phyloP scores from a whole-genome alignment of 2,329 filamentous ascomycete genomes.

The Aspergillus viridinutans region DNA sequence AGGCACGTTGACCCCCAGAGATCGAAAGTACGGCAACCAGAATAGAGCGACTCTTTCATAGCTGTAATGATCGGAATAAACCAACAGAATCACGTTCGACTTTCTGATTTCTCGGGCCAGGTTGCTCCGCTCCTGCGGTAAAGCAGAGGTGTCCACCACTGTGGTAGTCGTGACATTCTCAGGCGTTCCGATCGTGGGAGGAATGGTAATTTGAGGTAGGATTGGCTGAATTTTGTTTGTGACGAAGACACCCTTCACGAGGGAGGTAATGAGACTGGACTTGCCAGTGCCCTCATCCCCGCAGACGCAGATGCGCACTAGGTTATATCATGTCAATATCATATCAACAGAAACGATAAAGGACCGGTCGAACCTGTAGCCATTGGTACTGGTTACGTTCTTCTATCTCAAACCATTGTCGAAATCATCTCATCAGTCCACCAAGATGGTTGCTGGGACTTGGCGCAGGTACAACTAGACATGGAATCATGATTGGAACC shows the following conservation, averaged over 20 bases:
- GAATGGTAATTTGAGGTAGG: slow-evolving; percentile 90
- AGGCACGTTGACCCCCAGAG: slow-evolving; percentile 95
- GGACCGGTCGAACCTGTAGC: slow-evolving; percentile 20
- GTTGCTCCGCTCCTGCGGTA: slow-evolving; percentile 86
- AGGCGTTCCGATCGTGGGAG: slow-evolving; percentile 84
- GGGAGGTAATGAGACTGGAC: slow-evolving; percentile 85
- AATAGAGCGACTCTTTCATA: slow-evolving; percentile 96
- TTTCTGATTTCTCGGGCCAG: slow-evolving; percentile 93
- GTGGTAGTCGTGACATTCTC: slow-evolving; percentile 91
- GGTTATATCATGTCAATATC: slow-evolving; percentile 4
- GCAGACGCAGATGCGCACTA: slow-evolving; percentile 90
- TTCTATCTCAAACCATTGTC: slow-evolving; percentile 12
- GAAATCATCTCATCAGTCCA: background rate
- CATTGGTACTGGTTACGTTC: slow-evolving; percentile 11
- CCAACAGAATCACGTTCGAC: slow-evolving; percentile 91
- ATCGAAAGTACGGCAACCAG: slow-evolving; percentile 98
- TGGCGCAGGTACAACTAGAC: background rate
- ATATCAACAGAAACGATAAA: slow-evolving; percentile 1
- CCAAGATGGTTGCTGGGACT: background rate
- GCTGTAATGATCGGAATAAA: slow-evolving; percentile 98
- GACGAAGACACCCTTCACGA: slow-evolving; percentile 96
- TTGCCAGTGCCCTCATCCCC: slow-evolving; percentile 96
- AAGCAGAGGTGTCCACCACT: slow-evolving; percentile 93
- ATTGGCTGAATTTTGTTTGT: slow-evolving; percentile 92
- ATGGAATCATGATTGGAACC: background rate